These are phyloP conservation scores for Kitagawia praeruptora DNA, from an alignment of 129 eudicot genomes.

Conservation along the genomic window DNA sequence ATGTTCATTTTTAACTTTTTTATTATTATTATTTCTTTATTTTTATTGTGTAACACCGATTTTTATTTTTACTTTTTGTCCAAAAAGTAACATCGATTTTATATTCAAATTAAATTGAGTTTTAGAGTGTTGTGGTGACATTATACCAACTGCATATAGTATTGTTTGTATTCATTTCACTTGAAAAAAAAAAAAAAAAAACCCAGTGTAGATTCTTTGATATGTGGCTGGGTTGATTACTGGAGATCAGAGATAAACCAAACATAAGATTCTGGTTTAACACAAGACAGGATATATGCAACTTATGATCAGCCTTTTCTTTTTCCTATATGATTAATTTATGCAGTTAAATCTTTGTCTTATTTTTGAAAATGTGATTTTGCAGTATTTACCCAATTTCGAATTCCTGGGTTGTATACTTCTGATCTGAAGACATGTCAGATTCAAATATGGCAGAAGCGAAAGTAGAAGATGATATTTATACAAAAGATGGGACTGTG, in stretches of 20 bases:
- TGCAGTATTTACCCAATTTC: neutral
- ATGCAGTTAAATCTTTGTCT: neutral
- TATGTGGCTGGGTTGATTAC: neutral
- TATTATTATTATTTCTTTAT: neutral
- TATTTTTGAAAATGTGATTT: neutral
- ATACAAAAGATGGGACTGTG: conserved; percentile 53
- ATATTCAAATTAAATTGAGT: neutral
- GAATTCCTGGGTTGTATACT: neutral
- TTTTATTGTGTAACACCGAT: neutral
- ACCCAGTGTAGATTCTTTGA: neutral
- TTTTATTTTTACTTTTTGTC: neutral
- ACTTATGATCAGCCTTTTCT: neutral
- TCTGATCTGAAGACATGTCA: neutral
- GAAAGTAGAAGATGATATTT: conserved; percentile 29
- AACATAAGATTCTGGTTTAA: neutral
- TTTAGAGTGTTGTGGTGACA: too few species aligned
- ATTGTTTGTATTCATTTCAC: neutral
- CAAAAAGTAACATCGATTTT: neutral
- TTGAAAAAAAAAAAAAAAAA: too few species aligned
- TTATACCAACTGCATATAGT: neutral
- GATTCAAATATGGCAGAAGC: neutral
- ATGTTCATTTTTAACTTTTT: neutral
- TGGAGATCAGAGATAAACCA: neutral
- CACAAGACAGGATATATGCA: neutral
- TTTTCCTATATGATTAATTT: neutral